Evolutionary conservation across 139 green algal species (phyloP), one percentile per base, ranked within the genome.

Genomic region (Picochlorum sp.): DNA sequence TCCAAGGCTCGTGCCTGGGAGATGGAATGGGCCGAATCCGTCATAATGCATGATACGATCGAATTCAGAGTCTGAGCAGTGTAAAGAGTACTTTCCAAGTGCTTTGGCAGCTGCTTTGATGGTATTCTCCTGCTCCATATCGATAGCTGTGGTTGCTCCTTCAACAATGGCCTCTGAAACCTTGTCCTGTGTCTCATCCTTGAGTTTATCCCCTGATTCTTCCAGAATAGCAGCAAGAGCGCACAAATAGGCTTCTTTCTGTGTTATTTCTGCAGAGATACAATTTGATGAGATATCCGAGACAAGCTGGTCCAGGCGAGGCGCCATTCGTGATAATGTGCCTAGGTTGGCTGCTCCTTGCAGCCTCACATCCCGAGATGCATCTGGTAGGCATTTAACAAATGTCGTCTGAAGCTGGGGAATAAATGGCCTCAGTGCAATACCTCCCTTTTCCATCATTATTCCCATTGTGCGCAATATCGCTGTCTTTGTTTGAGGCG

Each of bases 401-500:
- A 98, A 98, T 11, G 90, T 97, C 49, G 93, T 96, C 79, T 98
- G 93, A 61, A 98, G 85, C 80, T 96, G 91, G n/a, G 93, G 88
- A 65, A 97, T 84, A 69, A 98, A 98, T 10, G 90, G 89, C 79
- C 94, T 94, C 21, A 98, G 81, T 3, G 73, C 84, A 16, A 80
- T n/a, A 7, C 93, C 90, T 6, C 81, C 90, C 65, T 92, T 90
- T 58, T 30, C 60, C 58, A 98, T 90, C 38, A 98, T 75, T 49
- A 89, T 56, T 32, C 82, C 88, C 52, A 99, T 80, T 3, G 91
- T 92, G 21, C 67, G 64, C 44, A 98, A 74, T 63, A 99, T 94
- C 56, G 93, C 91, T 7, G 77, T 77, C 79, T 95, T 95, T 62
- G 92, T 75, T 57, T 87, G 58, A 28, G 66, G 76, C 3, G 81